Base-by-base conservation (phyloP, 495 filamentous ascomycete species). In the Neurospora hispaniola region DNA sequence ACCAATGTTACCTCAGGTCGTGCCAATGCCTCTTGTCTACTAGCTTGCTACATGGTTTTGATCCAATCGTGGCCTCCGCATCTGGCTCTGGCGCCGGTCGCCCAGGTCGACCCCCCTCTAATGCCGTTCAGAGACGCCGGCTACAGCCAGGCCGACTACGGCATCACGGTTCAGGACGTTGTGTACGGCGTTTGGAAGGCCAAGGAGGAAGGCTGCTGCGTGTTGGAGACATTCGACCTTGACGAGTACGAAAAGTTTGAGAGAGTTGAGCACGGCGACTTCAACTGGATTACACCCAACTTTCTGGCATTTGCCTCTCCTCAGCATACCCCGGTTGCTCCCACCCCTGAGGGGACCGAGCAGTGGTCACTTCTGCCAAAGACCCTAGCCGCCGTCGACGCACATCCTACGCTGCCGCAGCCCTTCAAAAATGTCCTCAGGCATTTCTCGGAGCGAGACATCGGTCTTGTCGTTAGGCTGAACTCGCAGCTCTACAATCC, bases 101-200 rank as follows among this genome's bases (percentile, higher is more conserved):
- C 96, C 16, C 96, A 98, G 83, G 92, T 93, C 70, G 95, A 98
- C 78, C 96, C 95, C 14, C 96, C 96, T 5, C 88, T 97, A 79
- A 99, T 99, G 96, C 96, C 96, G 5, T 99, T 99, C 87, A 88
- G 96, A 66, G 96, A 99, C 82, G 96, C 96, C 74, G 96, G 96
- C 46, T 99, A 98, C 83, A 98, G 96, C 78, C 96, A 99, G 81
- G 96, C 96, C 59, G 96, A 99, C 81, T 99, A 96, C 79, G 88
- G 92, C 46, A 85, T 99, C 73, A 97, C 90, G 69, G 92, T 98
- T 48, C 96, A 99, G 82, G 96, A 99, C 78, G 90, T 99, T 11
- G 94, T 99, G 0, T 99, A 99, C 78, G 96, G 96, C 48, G 93
- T 99, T 16, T 99, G 96, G 96, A 96, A 92, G 78, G 96, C 96